phyloP scores from a whole-genome alignment of 1,284 basidiomycete genomes.

The Sanghuangporus weigelae region DNA sequence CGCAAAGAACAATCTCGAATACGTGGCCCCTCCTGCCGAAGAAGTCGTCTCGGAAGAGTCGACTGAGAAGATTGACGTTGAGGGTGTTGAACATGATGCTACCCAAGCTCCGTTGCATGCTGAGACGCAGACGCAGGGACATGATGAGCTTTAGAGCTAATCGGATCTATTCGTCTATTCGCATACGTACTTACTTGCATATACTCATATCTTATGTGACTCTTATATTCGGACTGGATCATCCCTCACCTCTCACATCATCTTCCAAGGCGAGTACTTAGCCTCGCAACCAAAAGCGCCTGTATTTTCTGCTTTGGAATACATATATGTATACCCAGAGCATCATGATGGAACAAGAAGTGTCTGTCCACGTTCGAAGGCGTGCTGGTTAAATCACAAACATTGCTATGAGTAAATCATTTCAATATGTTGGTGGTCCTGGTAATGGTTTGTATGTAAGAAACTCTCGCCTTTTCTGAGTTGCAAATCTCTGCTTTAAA shows the following conservation, averaged over 20 bases:
- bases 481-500: no score
- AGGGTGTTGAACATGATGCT: not conserved
- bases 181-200: not conserved
- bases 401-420: no score
- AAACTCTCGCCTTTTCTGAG: no score
- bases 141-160: slow-evolving; percentile 15
- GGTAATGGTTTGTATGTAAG: not conserved
- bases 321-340: no score
- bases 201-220: not conserved
- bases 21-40: not conserved
- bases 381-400: no score
- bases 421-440: not conserved
- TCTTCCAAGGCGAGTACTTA: not conserved
- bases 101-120: not conserved
- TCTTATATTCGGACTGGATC: not conserved
- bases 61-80: not conserved
- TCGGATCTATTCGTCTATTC: not conserved
- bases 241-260: not conserved
- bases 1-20: slow-evolving; percentile 63
- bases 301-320: no score
- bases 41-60: not conserved
- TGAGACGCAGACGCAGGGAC: not conserved
- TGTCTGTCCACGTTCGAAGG: no score
- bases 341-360: no score
- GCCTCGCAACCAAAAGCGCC: no score